phyloP scores from a whole-genome alignment of 1,139 yeast genomes.

The Ogataea hybrid region DNA sequence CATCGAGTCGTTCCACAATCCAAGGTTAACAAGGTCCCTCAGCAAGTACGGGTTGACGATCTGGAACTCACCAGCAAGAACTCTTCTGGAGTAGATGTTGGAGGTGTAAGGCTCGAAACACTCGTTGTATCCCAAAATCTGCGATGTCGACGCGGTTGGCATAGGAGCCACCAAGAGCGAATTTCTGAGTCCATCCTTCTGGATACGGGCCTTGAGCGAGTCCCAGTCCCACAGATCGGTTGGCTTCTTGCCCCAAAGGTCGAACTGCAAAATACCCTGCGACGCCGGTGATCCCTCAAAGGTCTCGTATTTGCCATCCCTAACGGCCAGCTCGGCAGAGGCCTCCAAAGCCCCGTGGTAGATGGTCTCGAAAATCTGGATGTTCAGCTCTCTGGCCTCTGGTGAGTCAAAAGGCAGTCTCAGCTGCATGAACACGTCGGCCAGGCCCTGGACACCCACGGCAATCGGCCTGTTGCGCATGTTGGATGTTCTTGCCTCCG shows the following conservation, averaged over 20 bases:
- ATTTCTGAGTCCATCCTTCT: conserved; percentile 51
- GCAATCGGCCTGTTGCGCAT: conserved; percentile 61
- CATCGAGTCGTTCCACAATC: conserved; percentile 53
- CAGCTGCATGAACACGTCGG: conserved; percentile 55
- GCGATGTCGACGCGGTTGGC: conserved; percentile 68
- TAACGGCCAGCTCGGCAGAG: conserved; percentile 50
- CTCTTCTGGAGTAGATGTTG: conserved; percentile 58
- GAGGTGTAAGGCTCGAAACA: conserved; percentile 65
- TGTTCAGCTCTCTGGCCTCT: conserved; percentile 54
- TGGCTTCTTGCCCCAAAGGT: conserved; percentile 58
- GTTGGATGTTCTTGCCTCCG: conserved; percentile 51
- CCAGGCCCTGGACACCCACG: conserved; percentile 62
- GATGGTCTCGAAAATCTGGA: conserved; percentile 59
- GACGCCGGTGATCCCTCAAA: conserved; percentile 61
- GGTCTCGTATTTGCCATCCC: conserved; percentile 46
- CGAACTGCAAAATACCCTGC: conserved; percentile 54
- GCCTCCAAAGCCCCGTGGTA: conserved; percentile 60
- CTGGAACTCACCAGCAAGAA: conserved; percentile 60
- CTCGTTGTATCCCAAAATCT: conserved; percentile 58
- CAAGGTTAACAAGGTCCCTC: conserved; percentile 52
- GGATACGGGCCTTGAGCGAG: conserved; percentile 42
- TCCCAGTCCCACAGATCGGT: conserved; percentile 60
- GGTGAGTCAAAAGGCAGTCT: conserved; percentile 57
- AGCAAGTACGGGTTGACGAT: conserved; percentile 56
- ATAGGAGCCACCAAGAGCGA: conserved; percentile 62